phyloP scores from a whole-genome alignment of 169 alveolate genomes.

The Theileria sp. region DNA sequence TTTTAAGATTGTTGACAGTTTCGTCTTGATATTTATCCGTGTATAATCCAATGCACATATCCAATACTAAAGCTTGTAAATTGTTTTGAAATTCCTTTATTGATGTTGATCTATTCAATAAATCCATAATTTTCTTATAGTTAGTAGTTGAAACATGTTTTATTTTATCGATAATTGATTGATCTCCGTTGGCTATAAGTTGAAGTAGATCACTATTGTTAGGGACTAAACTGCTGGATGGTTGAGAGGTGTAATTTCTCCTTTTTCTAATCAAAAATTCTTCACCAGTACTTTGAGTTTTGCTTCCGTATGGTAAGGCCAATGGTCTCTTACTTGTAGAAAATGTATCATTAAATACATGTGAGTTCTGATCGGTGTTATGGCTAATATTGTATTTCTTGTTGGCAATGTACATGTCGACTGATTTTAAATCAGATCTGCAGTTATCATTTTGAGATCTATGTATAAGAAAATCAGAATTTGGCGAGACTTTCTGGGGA shows the following conservation, averaged over 20 bases:
- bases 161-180: background rate
- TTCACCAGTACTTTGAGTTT: background rate
- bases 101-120: constrained; percentile 23
- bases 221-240: background rate
- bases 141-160: background rate
- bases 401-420: constrained; percentile 8
- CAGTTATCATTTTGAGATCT: background rate
- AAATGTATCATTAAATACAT: background rate
- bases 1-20: constrained; percentile 14
- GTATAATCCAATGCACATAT: constrained; percentile 17
- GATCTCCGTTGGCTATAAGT: background rate
- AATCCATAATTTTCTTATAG: constrained; percentile 32
- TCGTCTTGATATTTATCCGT: background rate
- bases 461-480: background rate
- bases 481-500: background rate
- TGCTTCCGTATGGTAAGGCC: background rate
- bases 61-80: constrained; percentile 16
- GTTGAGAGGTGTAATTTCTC: background rate
- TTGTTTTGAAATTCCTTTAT: constrained; percentile 35
- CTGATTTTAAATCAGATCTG: background rate
- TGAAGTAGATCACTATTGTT: background rate
- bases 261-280: background rate
- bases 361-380: background rate
- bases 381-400: constrained; percentile 1
- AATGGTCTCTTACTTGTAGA: background rate